Percentiles rank a stretch among this genome's conserved stretches.
phyloP scores from a whole-genome alignment of 441 rosid species.

The Macaranga tanarius region DNA sequence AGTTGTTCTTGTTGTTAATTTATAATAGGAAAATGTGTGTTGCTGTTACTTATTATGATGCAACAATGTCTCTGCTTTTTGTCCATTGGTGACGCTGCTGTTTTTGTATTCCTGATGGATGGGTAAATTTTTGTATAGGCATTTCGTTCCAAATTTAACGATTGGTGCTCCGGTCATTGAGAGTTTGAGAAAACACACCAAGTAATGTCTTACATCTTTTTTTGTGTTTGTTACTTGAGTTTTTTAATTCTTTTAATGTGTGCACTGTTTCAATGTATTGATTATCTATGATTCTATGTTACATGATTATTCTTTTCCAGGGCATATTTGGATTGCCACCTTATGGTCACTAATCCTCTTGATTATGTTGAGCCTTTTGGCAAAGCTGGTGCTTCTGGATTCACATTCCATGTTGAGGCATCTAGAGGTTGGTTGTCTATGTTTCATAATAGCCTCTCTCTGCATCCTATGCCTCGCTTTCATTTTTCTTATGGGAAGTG shows the following conservation, averaged over 20 bases:
- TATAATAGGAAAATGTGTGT: not conserved
- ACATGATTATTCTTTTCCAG: conserved; percentile 32
- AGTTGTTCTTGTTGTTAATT: not conserved
- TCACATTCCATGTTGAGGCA: conserved; percentile 88
- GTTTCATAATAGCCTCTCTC: not conserved
- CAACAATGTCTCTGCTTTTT: not conserved
- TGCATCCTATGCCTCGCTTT: not conserved
- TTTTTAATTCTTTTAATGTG: conserved; percentile 1
- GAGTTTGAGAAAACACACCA: conserved; percentile 90
- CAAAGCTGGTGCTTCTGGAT: conserved; percentile 91
- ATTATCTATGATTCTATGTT: not conserved
- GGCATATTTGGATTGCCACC: conserved; percentile 92
- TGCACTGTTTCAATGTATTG: not conserved
- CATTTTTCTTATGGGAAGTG: conserved; percentile 2
- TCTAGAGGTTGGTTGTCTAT: conserved; percentile 52
- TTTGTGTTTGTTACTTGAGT: not conserved
- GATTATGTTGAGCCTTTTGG: conserved; percentile 79
- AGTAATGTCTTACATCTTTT: conserved; percentile 38
- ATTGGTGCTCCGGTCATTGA: conserved; percentile 88
- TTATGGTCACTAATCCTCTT: conserved; percentile 90
- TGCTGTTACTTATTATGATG: not conserved
- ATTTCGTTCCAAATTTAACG: conserved; percentile 86
- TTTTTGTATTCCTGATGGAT: not conserved
- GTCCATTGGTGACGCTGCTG: not conserved
- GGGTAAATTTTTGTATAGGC: conserved; percentile 38